These are phyloP conservation scores for Saccharomycopsis sp. DNA, from an alignment of 805 yeast species.

Conservation along the genomic window DNA sequence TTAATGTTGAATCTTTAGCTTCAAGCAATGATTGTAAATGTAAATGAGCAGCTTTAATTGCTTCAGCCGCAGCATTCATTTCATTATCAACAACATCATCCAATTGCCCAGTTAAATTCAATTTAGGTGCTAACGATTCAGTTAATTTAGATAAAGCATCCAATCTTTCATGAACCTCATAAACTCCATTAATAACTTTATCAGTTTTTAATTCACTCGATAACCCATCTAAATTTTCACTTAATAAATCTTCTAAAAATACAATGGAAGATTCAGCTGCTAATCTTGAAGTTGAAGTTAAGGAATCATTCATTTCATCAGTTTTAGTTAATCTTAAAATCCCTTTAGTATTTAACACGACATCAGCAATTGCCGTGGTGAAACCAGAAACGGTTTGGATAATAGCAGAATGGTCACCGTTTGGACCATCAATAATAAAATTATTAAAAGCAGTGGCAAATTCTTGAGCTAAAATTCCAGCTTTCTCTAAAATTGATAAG, in stretches of 20 bases:
- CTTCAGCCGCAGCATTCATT: conserved; percentile 62
- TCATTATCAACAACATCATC: conserved; percentile 69
- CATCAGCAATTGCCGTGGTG: conserved; percentile 53
- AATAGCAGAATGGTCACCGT: conserved; percentile 53
- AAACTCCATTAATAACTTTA: conserved; percentile 62
- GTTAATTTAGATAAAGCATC: conserved; percentile 50
- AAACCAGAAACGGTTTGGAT: conserved; percentile 59
- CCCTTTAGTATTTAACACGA: conserved; percentile 65
- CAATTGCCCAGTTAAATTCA: conserved; percentile 42
- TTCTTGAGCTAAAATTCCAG: conserved; percentile 65
- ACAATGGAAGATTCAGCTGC: conserved; percentile 46
- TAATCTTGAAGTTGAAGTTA: conserved; percentile 43
- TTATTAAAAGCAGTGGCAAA: conserved; percentile 73
- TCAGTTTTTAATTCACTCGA: conserved; percentile 65
- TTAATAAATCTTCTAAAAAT: conserved; percentile 53
- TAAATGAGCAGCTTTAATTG: conserved; percentile 59
- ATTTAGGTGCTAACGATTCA: conserved; percentile 47
- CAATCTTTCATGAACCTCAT: conserved; percentile 64
- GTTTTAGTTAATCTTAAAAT: conserved; percentile 46
- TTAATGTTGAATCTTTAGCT: conserved; percentile 41
- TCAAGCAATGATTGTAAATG: conserved; percentile 47
- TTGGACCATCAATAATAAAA: conserved; percentile 69
- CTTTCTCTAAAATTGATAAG: conserved; percentile 61
- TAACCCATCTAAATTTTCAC: conserved; percentile 43
- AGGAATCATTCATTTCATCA: conserved; percentile 45